Conservation (phyloP, 495 filamentous ascomycete species). For the Aspergillus ostianus region DNA sequence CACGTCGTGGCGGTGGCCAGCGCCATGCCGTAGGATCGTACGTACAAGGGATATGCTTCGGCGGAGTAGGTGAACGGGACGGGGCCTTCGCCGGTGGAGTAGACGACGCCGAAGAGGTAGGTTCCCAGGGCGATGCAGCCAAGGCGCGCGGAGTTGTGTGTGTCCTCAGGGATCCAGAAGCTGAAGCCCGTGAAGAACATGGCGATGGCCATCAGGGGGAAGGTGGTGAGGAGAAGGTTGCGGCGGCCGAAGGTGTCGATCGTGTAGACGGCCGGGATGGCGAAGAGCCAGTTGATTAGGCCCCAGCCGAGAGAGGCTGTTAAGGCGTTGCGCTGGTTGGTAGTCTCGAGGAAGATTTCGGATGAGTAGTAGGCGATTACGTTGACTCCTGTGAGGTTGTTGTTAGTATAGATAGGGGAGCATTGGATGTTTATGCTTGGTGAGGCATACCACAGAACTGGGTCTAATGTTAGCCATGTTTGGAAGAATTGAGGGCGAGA, state of each 20-base stretch:
- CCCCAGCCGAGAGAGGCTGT: constrained; percentile 62
- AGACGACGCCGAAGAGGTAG: constrained; percentile 52
- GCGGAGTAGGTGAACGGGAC: constrained; percentile 60
- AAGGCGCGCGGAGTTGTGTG: constrained; percentile 32
- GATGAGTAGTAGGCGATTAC: constrained; percentile 56
- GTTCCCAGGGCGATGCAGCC: constrained; percentile 50
- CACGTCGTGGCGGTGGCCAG: constrained; percentile 53
- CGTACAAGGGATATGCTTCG: constrained; percentile 57
- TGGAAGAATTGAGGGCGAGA: neutral
- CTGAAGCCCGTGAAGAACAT: constrained; percentile 59
- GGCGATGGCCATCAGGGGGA: constrained; percentile 59
- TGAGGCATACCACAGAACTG: constrained; percentile 38
- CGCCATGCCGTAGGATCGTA: constrained; percentile 69
- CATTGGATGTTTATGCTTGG: constrained; percentile 1
- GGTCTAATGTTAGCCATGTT: neutral
- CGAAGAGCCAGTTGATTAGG: constrained; percentile 63
- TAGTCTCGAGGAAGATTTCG: constrained; percentile 52
- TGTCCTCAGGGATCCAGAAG: constrained; percentile 47
- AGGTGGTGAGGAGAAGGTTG: constrained; percentile 60
- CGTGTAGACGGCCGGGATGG: constrained; percentile 65
- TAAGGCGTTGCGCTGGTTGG: constrained; percentile 40
- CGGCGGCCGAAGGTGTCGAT: constrained; percentile 66
- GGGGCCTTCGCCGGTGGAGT: constrained; percentile 56
- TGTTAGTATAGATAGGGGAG: neutral
- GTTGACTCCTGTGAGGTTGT: constrained; percentile 49